Evolutionary conservation across 1,284 basidiomycete genomes (phyloP), one percentile per base, ranked within the genome.

Genomic region (Cutaneotrichosporon dermatis): DNA sequence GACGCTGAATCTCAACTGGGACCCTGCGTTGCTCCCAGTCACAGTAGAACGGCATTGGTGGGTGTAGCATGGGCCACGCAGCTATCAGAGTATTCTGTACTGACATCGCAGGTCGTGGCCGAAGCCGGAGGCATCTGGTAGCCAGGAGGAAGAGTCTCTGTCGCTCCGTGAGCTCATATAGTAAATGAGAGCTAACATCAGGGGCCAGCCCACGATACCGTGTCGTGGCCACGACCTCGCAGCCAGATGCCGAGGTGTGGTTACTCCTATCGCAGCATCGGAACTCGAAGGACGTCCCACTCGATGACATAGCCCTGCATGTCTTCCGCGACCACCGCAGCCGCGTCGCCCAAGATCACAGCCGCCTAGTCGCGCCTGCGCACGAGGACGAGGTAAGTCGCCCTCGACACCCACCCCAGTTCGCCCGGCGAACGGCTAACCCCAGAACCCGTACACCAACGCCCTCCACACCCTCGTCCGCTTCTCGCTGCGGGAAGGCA

Each of bases 1-100:
- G 55, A 86, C 89, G 1, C 77, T 96, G 43, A 92, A 92, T 73
- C 74, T 91, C 42, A 97, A 89, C 71, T 97, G 94, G 94, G 82
- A 93, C 72, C 90, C 92, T 0, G 66, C 61, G 0, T 79, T 85
- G 6, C 88, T 90, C 73, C 71, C 80, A 1, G 76, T 82, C 42
- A 69, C 69, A 1, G 67, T 84, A 10, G 78, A 71, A 2, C 84
- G 89, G 58, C 90, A 95, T 63, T 87, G 87, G 90, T 88, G 62
- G 57, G 82, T 73, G 25, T 3, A 2, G 25, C 25, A 25, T 25
- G 2, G n/a, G n/a, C n/a, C n/a, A n/a, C n/a, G n/a, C n/a, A n/a
- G n/a, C n/a, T n/a, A n/a, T n/a, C n/a, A n/a, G n/a, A n/a, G n/a
- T n/a, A n/a, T n/a, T 3, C 25, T 25, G 25, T 25, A 25, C 25